Evolutionary conservation across 148 eudicot genomes (phyloP).

Genomic region (Persicaria maculosa): DNA sequence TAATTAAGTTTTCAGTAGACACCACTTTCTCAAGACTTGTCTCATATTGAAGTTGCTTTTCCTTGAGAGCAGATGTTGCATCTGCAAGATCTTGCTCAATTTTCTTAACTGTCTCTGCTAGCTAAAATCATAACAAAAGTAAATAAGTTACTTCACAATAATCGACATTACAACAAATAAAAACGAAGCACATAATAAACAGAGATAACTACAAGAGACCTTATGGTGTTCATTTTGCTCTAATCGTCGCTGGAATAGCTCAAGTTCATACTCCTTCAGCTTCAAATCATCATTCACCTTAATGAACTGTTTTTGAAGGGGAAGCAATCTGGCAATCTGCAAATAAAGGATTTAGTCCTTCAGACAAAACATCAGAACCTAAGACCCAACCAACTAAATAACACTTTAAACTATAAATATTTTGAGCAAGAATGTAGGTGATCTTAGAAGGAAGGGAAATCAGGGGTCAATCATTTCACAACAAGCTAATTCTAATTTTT

Average conservation of each 20-base stretch:
- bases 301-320: constrained; percentile 67
- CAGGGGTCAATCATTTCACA: not conserved
- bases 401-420: not conserved
- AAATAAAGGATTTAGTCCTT: constrained; percentile 6
- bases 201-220: constrained; percentile 29
- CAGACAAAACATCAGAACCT: not conserved
- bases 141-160: constrained; percentile 1
- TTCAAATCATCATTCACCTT: constrained; percentile 71
- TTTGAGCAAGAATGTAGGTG: not conserved
- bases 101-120: constrained; percentile 71
- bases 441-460: not conserved
- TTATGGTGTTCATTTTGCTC: constrained; percentile 97
- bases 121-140: constrained; percentile 32
- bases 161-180: constrained; percentile 2
- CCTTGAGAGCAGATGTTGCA: constrained; percentile 57
- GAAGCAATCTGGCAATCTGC: constrained; percentile 71
- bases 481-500: not conserved
- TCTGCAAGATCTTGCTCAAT: constrained; percentile 82
- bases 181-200: not conserved
- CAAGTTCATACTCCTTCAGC: constrained; percentile 80
- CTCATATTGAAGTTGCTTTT: constrained; percentile 48
- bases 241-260: constrained; percentile 68
- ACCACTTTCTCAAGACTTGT: constrained; percentile 58
- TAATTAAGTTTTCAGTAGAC: constrained; percentile 67
- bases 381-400: not conserved